Conservation (phyloP, 2,329 filamentous ascomycete genomes). For the Ophiobolus disseminans region DNA sequence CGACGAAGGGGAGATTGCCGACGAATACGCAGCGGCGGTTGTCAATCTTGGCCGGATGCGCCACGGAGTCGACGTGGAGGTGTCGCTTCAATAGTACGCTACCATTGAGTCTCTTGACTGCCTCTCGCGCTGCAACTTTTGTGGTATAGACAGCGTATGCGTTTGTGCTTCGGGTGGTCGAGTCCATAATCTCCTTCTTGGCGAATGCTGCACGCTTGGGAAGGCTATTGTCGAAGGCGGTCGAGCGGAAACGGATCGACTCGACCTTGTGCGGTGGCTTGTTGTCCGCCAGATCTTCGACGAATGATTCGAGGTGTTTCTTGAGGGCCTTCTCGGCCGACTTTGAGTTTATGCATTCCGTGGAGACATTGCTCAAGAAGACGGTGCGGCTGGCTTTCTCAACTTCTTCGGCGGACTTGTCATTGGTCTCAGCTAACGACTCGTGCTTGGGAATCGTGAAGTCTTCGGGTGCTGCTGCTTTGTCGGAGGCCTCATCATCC, state of each 20-base stretch:
- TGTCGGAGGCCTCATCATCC: conserved; percentile 21
- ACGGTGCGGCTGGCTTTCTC: conserved; percentile 90
- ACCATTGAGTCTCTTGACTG: conserved; percentile 80
- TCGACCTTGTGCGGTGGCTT: conserved; percentile 75
- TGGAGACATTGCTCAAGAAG: conserved; percentile 91
- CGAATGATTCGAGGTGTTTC: conserved; percentile 78
- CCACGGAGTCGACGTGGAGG: conserved; percentile 87
- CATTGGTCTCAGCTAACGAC: conserved; percentile 51
- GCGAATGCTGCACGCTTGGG: conserved; percentile 96
- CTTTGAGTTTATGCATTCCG: conserved; percentile 81
- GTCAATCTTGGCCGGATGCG: conserved; percentile 82
- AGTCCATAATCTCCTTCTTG: conserved; percentile 86
- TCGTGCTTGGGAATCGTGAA: conserved; percentile 60
- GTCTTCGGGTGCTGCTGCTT: conserved; percentile 58
- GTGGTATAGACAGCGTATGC: conserved; percentile 92
- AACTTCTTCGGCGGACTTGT: conserved; percentile 63
- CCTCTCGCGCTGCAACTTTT: conserved; percentile 74
- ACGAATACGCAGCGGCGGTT: conserved; percentile 94
- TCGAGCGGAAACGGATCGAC: conserved; percentile 92
- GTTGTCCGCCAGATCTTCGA: conserved; percentile 59
- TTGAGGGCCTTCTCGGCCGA: conserved; percentile 78
- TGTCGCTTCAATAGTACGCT: conserved; percentile 84
- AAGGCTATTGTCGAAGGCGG: conserved; percentile 80
- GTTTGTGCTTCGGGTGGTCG: conserved; percentile 91
- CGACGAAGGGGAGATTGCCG: conserved; percentile 94